A percentile compares a stretch with the other conserved stretches of the same genome.
These are phyloP conservation scores for Ottelia alismoides DNA, from an alignment of 106 monocot species.

Conservation along the genomic window DNA sequence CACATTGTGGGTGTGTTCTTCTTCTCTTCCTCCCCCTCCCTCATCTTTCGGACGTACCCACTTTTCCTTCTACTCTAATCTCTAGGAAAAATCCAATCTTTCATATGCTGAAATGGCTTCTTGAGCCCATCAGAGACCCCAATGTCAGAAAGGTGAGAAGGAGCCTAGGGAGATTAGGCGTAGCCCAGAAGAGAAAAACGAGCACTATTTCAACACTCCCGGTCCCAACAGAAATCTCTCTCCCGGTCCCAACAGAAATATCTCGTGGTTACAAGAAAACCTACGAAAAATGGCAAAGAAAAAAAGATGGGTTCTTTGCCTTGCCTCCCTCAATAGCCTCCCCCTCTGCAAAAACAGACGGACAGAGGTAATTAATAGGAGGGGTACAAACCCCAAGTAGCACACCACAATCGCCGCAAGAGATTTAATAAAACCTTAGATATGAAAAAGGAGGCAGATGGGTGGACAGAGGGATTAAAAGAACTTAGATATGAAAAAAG, in stretches of 20 bases:
- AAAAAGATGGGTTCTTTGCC: too few relatives aligned
- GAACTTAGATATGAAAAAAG: neutral
- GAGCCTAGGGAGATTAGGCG: neutral
- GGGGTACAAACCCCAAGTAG: neutral
- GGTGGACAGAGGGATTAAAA: neutral
- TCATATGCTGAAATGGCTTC: neutral
- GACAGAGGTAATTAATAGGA: neutral
- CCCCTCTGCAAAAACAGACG: neutral
- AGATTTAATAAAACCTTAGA: too few relatives aligned
- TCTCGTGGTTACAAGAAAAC: too few relatives aligned
- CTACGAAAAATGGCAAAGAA: too few relatives aligned
- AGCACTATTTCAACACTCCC: neutral
- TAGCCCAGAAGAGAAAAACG: too few relatives aligned
- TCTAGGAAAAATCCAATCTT: neutral
- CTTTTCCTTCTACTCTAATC: neutral
- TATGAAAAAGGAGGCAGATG: neutral
- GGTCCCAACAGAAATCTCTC: neutral
- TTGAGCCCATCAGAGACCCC: neutral
- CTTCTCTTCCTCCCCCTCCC: slow-evolving; percentile 14
- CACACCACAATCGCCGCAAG: too few relatives aligned
- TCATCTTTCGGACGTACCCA: slow-evolving; percentile 5
- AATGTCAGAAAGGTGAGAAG: neutral
- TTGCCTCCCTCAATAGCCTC: neutral
- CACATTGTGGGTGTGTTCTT: slow-evolving; percentile 61
- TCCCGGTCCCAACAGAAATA: neutral